A percentile compares a stretch with the other conserved stretches of the same genome.
Conservation (phyloP, 2,329 filamentous ascomycete genomes). For the Hypoxylon sp. region DNA sequence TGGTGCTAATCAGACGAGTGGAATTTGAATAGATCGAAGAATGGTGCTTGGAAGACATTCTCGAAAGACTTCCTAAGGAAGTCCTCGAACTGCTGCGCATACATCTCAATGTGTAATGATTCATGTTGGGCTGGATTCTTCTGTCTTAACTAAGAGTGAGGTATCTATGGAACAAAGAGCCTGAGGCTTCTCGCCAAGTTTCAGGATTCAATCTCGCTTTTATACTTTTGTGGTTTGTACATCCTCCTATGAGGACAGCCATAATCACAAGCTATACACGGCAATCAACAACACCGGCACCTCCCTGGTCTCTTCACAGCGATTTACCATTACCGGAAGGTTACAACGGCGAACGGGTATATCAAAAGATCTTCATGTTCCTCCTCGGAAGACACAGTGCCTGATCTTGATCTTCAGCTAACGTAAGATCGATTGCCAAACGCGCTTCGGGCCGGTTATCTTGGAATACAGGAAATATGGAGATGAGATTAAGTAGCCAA, state of each 20-base stretch:
- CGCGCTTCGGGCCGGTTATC: neutral
- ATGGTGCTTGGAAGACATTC: no score
- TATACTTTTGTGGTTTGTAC: no score
- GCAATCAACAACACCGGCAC: neutral
- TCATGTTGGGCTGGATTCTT: neutral
- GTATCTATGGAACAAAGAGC: no score
- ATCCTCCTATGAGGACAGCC: neutral
- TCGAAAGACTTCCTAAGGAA: neutral
- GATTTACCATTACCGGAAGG: neutral
- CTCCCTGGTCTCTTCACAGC: neutral
- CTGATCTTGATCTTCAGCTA: neutral
- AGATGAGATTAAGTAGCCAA: neutral
- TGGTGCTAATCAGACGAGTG: no score
- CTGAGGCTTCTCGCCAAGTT: no score
- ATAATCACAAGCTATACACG: neutral
- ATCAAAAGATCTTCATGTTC: neutral
- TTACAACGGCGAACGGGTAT: neutral
- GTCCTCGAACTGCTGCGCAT: neutral
- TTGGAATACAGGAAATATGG: neutral
- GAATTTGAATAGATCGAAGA: no score
- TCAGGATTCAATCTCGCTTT: no score
- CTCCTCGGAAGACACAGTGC: neutral
- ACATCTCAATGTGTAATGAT: neutral
- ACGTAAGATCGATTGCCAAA: neutral
- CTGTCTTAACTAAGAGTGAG: no score